Percentiles rank a stretch among this genome's conserved stretches.
Conservation (phyloP, 805 yeast genomes). For the Yarrowia keelungensis region DNA sequence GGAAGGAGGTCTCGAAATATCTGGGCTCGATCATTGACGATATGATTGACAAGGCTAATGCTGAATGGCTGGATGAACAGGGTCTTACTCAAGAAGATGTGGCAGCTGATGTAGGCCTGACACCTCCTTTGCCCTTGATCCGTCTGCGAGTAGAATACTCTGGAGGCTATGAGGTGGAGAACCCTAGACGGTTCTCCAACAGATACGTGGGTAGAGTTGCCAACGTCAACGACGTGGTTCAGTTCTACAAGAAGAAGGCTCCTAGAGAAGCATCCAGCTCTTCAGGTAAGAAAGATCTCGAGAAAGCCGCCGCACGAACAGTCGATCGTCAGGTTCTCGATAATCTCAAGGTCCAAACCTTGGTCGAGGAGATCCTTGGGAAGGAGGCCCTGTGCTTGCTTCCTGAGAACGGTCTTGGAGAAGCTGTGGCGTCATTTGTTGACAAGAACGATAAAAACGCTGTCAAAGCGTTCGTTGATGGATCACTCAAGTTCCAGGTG, state of each 20-base stretch:
- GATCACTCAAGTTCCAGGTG: conserved; percentile 46
- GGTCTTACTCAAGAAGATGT: conserved; percentile 35
- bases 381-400: conserved; percentile 70
- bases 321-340: conserved; percentile 49
- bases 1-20: conserved; percentile 64
- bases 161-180: conserved; percentile 91
- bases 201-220: conserved; percentile 91
- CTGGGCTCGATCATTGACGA: conserved; percentile 69
- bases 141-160: conserved; percentile 86
- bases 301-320: not conserved
- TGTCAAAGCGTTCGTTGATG: conserved; percentile 56
- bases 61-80: conserved; percentile 55
- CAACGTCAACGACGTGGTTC: conserved; percentile 84
- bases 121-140: conserved; percentile 80
- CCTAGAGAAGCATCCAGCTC: conserved; percentile 5
- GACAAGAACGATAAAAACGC: conserved; percentile 84
- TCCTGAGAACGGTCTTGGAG: conserved; percentile 76
- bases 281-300: not conserved
- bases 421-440: conserved; percentile 73
- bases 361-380: conserved; percentile 67
- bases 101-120: conserved; percentile 43
- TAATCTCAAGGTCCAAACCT: conserved; percentile 61
- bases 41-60: conserved; percentile 66
- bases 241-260: conserved; percentile 63
- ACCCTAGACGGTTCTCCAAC: conserved; percentile 86